Conservation (phyloP, 116 monocot genomes). For the Zostera marina region DNA sequence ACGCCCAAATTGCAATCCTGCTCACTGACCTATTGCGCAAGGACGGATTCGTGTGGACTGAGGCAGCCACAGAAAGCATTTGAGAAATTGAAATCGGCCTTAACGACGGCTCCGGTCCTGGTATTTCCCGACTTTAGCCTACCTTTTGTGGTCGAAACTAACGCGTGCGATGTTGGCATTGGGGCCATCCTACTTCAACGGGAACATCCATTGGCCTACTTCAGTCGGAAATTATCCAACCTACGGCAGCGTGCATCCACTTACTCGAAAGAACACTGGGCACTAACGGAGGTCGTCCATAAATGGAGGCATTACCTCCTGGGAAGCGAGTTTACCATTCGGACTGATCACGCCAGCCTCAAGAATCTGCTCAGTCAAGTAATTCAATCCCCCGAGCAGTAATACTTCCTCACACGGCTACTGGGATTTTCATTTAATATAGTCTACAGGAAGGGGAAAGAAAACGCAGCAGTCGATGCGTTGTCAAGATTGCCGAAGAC, state of each 20-base stretch:
- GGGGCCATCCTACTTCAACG: background rate
- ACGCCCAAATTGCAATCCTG: too few species aligned
- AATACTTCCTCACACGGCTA: too few species aligned
- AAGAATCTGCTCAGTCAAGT: background rate
- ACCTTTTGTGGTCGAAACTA: background rate
- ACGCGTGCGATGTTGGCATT: background rate
- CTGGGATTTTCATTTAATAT: too few species aligned
- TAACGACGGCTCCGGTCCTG: background rate
- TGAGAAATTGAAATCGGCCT: background rate
- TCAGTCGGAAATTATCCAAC: background rate
- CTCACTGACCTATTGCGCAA: too few species aligned
- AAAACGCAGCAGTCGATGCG: background rate
- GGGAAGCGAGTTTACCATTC: background rate
- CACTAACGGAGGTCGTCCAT: background rate
- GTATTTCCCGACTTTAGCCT: background rate
- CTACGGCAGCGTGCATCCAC: background rate
- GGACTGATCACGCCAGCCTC: background rate
- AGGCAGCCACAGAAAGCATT: background rate
- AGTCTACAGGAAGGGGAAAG: background rate
- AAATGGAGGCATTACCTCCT: background rate
- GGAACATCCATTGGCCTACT: background rate
- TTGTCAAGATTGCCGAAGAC: too few species aligned
- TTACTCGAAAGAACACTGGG: background rate
- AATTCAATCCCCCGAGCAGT: background rate
- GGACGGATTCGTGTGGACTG: too few species aligned